Evolutionary conservation across 2,329 filamentous ascomycete species (phyloP).

Genomic region (Colletotrichum navitas): DNA sequence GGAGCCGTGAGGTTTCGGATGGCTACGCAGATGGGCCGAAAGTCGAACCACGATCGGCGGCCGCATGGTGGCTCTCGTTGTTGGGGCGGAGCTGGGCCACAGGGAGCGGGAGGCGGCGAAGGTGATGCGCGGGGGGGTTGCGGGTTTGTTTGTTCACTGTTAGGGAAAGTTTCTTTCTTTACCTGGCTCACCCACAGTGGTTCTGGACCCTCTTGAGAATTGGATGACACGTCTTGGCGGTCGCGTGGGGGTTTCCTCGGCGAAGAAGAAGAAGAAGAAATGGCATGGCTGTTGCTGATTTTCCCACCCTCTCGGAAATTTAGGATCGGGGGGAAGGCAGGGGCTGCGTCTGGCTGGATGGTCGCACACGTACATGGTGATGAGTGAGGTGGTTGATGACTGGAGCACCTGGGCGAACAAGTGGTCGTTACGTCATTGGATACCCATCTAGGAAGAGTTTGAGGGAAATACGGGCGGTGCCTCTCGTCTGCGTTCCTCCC

Average conservation of each 20-base stretch:
- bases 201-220: constrained; percentile 2
- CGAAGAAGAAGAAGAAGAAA: neutral
- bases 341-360: neutral
- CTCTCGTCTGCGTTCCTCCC: neutral
- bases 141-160: neutral
- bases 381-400: constrained; percentile 18
- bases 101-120: constrained; percentile 10
- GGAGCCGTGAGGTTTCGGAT: neutral
- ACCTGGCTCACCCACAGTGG: neutral
- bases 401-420: neutral
- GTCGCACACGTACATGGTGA: constrained; percentile 10
- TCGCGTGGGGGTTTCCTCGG: constrained; percentile 1
- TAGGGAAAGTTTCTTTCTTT: neutral
- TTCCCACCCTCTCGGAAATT: too few relatives aligned
- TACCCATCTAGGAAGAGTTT: neutral
- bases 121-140: constrained; percentile 10
- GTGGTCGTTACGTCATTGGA: constrained; percentile 34
- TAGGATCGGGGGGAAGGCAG: too few relatives aligned
- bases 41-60: constrained; percentile 36
- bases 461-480: constrained; percentile 18
- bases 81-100: constrained; percentile 20
- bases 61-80: constrained; percentile 47
- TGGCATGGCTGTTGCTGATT: constrained; percentile 7
- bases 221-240: neutral
- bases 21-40: neutral